Evolutionary conservation across 208 protist genomes (phyloP), one percentile per base, ranked within the genome.

Genomic region (Angomonas ambiguus): DNA sequence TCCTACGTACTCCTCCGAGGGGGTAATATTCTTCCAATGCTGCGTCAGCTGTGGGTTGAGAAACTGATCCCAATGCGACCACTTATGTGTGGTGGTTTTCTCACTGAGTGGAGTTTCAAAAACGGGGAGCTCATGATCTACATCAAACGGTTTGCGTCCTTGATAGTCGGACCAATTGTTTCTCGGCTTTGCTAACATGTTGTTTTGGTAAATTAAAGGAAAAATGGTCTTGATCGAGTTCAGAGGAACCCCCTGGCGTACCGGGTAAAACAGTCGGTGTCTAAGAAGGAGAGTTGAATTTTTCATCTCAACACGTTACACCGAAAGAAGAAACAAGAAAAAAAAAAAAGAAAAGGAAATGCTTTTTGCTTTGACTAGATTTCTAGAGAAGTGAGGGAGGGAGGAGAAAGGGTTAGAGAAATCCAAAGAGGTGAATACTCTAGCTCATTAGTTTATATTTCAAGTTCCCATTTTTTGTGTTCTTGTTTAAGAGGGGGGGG

Each of bases 121-220:
- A 58, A 91, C 83, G 8, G 91, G 91, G 27, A 92, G 69, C 10
- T 79, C 74, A 66, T 96, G 91, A 66, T 96, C 87, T 10, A 88
- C 74, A 59, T 96, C 88, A 45, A 94, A 93, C 69, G 74, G 75
- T 45, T 85, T 82, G 32, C 86, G 65, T 11, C 91, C 91, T 55
- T 87, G 62, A 55, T 76, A 96, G 42, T 96, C 87, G 57, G 84
- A 60, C 86, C 87, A 94, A 72, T 67, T 92, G 65, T 88, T 92
- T 10, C 87, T 80, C 35, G 82, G 71, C 65, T 94, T 94, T 5
- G 82, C 76, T 48, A 94, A 70, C 4, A 96, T 75, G 72, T 93
- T 94, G 51, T 91, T 92, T 42, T 80, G 51, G 67, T 96, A 89
- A 51, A 96, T 93, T 1, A 96, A 83, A n/a, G 91, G 91, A 51